Base-by-base conservation (phyloP, 208 protist species). In the Leishmania braziliensis region DNA sequence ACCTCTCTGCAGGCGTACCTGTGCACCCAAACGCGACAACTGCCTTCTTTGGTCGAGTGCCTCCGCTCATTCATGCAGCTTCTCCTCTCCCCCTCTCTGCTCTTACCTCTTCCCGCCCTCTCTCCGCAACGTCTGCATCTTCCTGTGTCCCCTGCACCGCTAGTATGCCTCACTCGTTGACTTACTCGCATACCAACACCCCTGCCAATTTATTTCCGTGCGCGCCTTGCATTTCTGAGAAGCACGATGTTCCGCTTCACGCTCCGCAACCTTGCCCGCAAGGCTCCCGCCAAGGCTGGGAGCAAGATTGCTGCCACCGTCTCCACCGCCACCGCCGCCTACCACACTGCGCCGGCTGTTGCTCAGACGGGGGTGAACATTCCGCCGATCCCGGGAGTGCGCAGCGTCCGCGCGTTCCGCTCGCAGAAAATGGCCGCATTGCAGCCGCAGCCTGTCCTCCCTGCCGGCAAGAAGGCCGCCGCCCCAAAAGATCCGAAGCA, bases 301-400 rank as follows among this genome's bases (percentile, higher is more conserved):
- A 54, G 70, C 36, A 79, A 70, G 77, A 48, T 62, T 18, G 54
- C 73, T 53, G 65, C 78, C 33, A 73, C 75, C 9, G 77, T 75
- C 10, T 56, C 79, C 23, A 36, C 54, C 2, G 0, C 75, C 39
- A 66, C 63, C 14, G 56, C 77, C 43, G 71, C 75, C 50, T 33
- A 56, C 51, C 79, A 79, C 29, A 62, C 77, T 5, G 70, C 75
- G 51, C 56, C 60, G 74, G 66, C 77, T 36, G 56, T 77, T 36
- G 48, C 63, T 54, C 68, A 68, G 36, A 29, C 77, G 12, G 69
- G 63, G 50, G 75, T 78, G 29, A 78, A 10, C 75, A 86, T 86
- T 68, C 77, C 80, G 20, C 79, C 85, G 14, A 86, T 89, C 58
- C 86, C 86, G 1, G 82, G 82, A 6, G 81, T 89, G 56, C 85